These are phyloP conservation scores for Thalassiosira profunda DNA, from an alignment of 108 stramenopile species.

Conservation along the genomic window DNA sequence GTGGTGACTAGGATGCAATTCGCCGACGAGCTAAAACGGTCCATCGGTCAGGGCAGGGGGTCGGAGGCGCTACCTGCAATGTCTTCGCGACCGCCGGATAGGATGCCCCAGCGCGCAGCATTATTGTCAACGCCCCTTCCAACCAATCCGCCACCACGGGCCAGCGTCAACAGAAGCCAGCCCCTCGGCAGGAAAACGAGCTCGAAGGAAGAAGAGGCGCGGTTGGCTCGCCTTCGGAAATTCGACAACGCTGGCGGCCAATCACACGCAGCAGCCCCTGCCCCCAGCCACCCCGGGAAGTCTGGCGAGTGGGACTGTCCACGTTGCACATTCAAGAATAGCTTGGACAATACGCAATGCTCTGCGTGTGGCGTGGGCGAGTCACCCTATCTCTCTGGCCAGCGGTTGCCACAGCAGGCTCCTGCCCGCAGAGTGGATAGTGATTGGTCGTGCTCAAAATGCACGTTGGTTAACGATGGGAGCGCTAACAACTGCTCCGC, in stretches of 20 bases:
- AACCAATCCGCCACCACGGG: no score
- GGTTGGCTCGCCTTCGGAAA: not conserved
- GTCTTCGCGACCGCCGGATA: not conserved
- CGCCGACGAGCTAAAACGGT: slow-evolving; percentile 14
- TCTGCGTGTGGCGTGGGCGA: no score
- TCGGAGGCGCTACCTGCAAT: not conserved
- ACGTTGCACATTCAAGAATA: no score
- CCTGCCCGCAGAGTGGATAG: no score
- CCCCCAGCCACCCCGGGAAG: no score
- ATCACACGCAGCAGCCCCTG: no score
- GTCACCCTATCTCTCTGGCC: no score
- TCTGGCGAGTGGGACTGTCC: no score
- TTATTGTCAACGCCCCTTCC: not conserved
- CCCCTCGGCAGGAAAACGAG: not conserved
- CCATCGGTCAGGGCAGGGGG: not conserved
- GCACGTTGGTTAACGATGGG: not conserved
- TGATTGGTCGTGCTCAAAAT: no score
- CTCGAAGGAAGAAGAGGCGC: not conserved
- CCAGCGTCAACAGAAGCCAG: not conserved
- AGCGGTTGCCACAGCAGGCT: no score
- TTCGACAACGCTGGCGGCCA: no score
- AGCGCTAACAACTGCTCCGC: not conserved
- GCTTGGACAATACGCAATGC: no score
- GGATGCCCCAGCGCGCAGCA: not conserved
- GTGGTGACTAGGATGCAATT: slow-evolving; percentile 20